Evolutionary conservation across 2,329 filamentous ascomycete genomes (phyloP).

Genomic region (Karstenula rhodostoma): DNA sequence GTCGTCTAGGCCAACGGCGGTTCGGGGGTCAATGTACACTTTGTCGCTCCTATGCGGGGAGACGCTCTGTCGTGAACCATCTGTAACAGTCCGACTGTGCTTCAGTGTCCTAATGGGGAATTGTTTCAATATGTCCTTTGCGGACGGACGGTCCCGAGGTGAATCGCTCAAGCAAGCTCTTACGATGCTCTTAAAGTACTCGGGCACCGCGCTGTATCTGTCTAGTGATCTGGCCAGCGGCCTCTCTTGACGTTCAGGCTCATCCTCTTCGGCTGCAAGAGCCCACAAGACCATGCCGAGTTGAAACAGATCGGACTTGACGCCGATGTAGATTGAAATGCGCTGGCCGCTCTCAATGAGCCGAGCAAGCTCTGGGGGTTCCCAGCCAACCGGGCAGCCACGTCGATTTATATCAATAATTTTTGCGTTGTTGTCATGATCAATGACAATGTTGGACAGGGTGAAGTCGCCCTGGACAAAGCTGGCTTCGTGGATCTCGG

Average conservation of each 20-base stretch:
- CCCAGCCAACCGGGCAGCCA: slow-evolving; percentile 98
- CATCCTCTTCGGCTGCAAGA: slow-evolving; percentile 84
- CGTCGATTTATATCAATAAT: slow-evolving; percentile 98
- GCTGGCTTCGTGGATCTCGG: slow-evolving; percentile 92
- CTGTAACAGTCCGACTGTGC: slow-evolving; percentile 21
- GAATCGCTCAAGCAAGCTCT: slow-evolving; percentile 77
- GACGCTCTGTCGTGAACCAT: slow-evolving; percentile 42
- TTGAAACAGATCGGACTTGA: slow-evolving; percentile 96
- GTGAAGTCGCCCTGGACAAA: slow-evolving; percentile 99
- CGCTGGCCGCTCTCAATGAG: slow-evolving; percentile 88
- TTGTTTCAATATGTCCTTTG: slow-evolving; percentile 69
- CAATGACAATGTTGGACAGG: slow-evolving; percentile 94
- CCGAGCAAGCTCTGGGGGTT: slow-evolving; percentile 87
- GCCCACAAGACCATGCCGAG: slow-evolving; percentile 98
- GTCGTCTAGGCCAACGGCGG: slow-evolving; percentile 55
- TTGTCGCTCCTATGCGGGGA: slow-evolving; percentile 55
- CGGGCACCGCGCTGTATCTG: slow-evolving; percentile 66
- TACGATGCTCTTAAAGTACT: slow-evolving; percentile 80
- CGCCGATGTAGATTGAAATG: slow-evolving; percentile 96
- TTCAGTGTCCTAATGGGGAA: slow-evolving; percentile 39
- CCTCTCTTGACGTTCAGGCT: slow-evolving; percentile 80
- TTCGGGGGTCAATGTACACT: slow-evolving; percentile 57
- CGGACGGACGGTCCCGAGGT: slow-evolving; percentile 76
- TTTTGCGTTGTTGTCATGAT: slow-evolving; percentile 82
- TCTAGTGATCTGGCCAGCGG: slow-evolving; percentile 60